Evolutionary conservation across 2,329 filamentous ascomycete genomes (phyloP).

Genomic region (Colletotrichum gigasporum): DNA sequence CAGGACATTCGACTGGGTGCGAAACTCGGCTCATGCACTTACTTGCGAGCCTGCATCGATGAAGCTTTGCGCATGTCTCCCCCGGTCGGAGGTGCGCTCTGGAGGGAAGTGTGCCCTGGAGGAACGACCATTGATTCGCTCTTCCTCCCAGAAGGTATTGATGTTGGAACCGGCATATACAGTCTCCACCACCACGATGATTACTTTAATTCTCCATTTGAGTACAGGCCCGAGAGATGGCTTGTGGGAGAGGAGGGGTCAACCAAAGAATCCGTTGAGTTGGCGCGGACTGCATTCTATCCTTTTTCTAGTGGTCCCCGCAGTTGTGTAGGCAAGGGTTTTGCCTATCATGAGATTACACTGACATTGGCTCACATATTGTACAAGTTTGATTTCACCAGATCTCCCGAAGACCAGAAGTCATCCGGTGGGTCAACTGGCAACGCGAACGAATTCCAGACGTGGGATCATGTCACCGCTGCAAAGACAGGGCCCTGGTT

Average conservation of each 20-base stretch:
- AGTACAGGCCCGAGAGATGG: conserved; percentile 20
- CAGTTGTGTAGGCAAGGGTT: conserved; percentile 11
- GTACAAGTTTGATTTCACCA: conserved; percentile 6
- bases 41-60: conserved; percentile 52
- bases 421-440: conserved; percentile 14
- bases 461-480: conserved; percentile 20
- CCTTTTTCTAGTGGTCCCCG: conserved; percentile 21
- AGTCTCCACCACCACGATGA: conserved; percentile 30
- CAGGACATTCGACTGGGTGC: conserved; percentile 46
- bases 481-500: conserved; percentile 18
- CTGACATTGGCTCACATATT: conserved; percentile 18
- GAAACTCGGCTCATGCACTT: conserved; percentile 44
- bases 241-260: conserved; percentile 45
- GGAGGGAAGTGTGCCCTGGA: conserved; percentile 28
- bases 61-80: conserved; percentile 36
- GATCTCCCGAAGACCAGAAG: not conserved
- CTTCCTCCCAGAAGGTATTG: conserved; percentile 25
- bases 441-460: conserved; percentile 15
- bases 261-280: conserved; percentile 59
- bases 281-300: conserved; percentile 57
- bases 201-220: conserved; percentile 2
- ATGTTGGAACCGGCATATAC: conserved; percentile 34
- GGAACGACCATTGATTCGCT: conserved; percentile 31
- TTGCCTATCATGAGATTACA: conserved; percentile 13
- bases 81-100: conserved; percentile 19